A percentile compares a stretch with the other conserved stretches of the same genome.
Conservation (phyloP, 163 green algal species). For the Volvox carteri region DNA sequence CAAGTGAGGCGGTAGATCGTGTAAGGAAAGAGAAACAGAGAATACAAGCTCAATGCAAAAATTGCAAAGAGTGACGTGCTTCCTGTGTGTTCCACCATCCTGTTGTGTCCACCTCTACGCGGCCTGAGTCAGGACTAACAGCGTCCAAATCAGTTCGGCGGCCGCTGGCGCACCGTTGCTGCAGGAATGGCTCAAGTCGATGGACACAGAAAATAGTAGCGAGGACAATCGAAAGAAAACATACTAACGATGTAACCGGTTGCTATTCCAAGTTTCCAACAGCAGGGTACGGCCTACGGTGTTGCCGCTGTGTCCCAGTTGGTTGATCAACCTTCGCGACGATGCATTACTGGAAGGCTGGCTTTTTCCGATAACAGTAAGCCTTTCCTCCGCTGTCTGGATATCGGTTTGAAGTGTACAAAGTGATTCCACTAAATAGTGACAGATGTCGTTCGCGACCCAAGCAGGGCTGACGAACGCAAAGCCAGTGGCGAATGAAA, state of each 20-base stretch:
- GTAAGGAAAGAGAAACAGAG: conserved; percentile 86
- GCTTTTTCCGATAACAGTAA: no score
- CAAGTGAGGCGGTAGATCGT: conserved; percentile 82
- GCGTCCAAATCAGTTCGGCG: conserved; percentile 5
- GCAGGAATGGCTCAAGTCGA: no score
- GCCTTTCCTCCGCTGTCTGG: no score
- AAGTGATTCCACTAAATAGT: no score
- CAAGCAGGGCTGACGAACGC: no score
- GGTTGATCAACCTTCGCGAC: background rate
- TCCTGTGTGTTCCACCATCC: conserved; percentile 52
- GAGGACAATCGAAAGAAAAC: no score
- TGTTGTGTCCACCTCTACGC: background rate
- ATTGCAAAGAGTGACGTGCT: conserved; percentile 82
- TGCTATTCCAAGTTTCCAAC: background rate
- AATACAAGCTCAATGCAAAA: conserved; percentile 87
- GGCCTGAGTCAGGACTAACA: background rate
- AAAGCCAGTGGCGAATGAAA: no score
- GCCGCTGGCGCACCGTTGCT: background rate
- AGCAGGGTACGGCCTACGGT: background rate
- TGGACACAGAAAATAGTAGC: no score
- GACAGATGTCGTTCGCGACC: no score
- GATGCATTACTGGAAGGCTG: no score
- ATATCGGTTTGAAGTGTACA: no score
- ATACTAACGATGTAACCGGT: no score
- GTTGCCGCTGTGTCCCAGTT: background rate